A percentile compares a stretch with the other conserved stretches of the same genome.
phyloP scores from a whole-genome alignment of 1,284 basidiomycete species.

The Porodaedalea pini region DNA sequence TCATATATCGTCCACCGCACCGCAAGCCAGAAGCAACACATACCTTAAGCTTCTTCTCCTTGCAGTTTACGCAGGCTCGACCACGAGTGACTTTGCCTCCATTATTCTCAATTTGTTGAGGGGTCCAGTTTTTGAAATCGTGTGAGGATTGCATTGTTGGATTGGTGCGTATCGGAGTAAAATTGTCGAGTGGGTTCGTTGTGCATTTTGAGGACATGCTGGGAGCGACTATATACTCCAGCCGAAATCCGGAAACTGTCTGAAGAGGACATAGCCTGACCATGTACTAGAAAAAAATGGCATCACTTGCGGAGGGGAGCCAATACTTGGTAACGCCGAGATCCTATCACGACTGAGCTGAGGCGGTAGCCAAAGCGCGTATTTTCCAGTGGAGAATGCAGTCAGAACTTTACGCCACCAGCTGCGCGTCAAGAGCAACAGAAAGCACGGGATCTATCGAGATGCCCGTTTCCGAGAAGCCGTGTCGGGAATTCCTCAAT shows the following conservation, averaged over 20 bases:
- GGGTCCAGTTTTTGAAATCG: background rate
- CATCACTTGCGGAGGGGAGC: background rate
- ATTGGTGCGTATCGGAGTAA: background rate
- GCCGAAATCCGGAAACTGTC: conserved; percentile 1
- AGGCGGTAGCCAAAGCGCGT: conserved; percentile 13
- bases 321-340: conserved; percentile 7
- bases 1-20: background rate
- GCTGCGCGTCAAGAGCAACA: background rate
- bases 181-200: background rate
- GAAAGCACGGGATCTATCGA: background rate
- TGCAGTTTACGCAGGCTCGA: conserved; percentile 7
- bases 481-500: background rate
- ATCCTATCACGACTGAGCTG: conserved; percentile 2
- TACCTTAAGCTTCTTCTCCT: conserved; percentile 11
- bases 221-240: background rate
- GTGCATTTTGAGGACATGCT: background rate
- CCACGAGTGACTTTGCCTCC: background rate
- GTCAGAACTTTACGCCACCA: conserved; percentile 1
- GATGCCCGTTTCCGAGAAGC: background rate
- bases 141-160: background rate
- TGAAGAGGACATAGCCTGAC: conserved; percentile 14
- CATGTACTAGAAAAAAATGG: background rate
- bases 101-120: background rate
- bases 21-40: background rate
- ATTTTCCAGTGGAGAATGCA: background rate